A percentile compares a stretch with the other conserved stretches of the same genome.
Conservation (phyloP, 345 rosid species). For the Rhodamnia rubescens region DNA sequence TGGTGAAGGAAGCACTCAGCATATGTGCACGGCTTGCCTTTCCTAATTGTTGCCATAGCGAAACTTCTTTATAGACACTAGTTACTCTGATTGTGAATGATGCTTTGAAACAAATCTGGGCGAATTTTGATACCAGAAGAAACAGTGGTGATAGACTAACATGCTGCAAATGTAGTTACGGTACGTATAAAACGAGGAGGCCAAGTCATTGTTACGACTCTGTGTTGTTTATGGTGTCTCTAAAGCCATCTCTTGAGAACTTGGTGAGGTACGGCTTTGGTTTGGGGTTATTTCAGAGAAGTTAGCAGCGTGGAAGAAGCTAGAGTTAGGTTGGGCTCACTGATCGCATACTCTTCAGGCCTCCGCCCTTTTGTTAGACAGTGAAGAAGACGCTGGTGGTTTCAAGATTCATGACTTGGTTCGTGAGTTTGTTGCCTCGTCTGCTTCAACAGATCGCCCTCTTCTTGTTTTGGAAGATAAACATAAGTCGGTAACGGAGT, state of each 20-base stretch:
- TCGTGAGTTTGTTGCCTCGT: not conserved
- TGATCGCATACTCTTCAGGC: not conserved
- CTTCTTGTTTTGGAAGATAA: not conserved
- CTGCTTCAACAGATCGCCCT: too few relatives aligned
- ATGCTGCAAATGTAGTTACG: too few relatives aligned
- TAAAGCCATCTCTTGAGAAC: not conserved
- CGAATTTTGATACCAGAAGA: too few relatives aligned
- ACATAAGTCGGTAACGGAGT: not conserved
- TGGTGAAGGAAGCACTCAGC: not conserved
- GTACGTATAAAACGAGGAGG: accelerated
- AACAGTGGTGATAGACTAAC: too few relatives aligned
- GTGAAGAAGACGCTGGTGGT: not conserved
- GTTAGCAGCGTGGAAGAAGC: not conserved
- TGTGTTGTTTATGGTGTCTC: not conserved
- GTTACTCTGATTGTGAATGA: accelerated
- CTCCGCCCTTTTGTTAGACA: not conserved
- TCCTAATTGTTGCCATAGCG: accelerated
- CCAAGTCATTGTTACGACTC: not conserved
- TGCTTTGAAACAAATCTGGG: not conserved
- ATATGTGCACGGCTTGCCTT: not conserved
- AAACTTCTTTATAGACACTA: accelerated
- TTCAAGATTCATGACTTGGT: not conserved
- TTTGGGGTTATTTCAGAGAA: not conserved
- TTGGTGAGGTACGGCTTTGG: not conserved
- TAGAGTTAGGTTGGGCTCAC: not conserved